Evolutionary conservation across 179 eudicot species (phyloP).

Genomic region (Beta macrorhiza): DNA sequence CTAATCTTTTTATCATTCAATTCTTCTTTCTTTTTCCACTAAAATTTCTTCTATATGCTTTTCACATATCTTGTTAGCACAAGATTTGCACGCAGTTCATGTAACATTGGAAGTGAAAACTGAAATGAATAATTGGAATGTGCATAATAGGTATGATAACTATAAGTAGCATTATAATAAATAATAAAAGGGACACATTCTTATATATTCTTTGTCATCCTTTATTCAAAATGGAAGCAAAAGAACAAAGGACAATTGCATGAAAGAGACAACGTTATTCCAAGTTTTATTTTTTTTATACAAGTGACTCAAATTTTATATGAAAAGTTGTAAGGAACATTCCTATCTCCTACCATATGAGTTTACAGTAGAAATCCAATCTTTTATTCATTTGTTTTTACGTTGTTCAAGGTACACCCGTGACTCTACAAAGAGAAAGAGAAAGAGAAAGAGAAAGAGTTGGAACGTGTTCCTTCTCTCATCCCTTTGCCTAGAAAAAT

Average conservation of each 20-base stretch:
- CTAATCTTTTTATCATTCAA: neutral
- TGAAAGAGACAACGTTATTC: constrained; percentile 24
- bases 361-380: neutral
- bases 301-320: constrained; percentile 8
- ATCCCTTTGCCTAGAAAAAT: constrained; percentile 25
- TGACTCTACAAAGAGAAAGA: constrained; percentile 39
- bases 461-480: constrained; percentile 32
- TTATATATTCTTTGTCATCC: constrained; percentile 21
- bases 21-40: neutral
- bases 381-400: constrained; percentile 14
- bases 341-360: constrained; percentile 29
- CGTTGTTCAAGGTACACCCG: constrained; percentile 43
- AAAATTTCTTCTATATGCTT: neutral
- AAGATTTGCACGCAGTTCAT: constrained; percentile 8
- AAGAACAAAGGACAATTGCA: constrained; percentile 17
- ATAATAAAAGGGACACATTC: constrained; percentile 13
- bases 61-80: neutral
- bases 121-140: neutral
- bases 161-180: neutral
- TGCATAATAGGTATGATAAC: neutral
- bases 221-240: constrained; percentile 24
- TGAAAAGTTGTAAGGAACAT: constrained; percentile 36
- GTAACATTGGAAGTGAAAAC: neutral
- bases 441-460: constrained; percentile 18
- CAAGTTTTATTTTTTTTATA: neutral